A percentile compares a stretch with the other conserved stretches of the same genome.
These are phyloP conservation scores for Xeromyces bisporus DNA, from an alignment of 495 filamentous ascomycete species.

Conservation along the genomic window DNA sequence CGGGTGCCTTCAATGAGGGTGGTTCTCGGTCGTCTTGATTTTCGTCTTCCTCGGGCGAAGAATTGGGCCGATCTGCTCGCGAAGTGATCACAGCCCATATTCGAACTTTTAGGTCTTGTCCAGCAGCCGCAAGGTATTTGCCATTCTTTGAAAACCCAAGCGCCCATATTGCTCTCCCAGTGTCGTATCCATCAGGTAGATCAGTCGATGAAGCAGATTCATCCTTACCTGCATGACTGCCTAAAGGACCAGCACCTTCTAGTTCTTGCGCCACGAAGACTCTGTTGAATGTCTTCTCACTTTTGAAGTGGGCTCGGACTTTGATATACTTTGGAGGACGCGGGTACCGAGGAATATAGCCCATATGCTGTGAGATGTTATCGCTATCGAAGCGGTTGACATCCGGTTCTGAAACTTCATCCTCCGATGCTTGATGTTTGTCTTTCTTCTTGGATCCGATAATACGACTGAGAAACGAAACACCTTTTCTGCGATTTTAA, in stretches of 20 bases:
- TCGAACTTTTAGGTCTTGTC: slow-evolving; percentile 70
- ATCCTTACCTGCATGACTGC: slow-evolving; percentile 11
- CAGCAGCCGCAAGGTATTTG: slow-evolving; percentile 74
- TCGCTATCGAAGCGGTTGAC: slow-evolving; percentile 60
- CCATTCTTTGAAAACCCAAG: slow-evolving; percentile 88
- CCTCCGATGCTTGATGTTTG: slow-evolving; percentile 31
- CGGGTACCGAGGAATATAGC: slow-evolving; percentile 76
- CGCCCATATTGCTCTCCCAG: slow-evolving; percentile 62
- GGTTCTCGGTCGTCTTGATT: slow-evolving; percentile 25
- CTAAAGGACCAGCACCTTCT: slow-evolving; percentile 11
- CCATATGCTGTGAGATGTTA: slow-evolving; percentile 66
- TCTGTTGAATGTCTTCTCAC: slow-evolving; percentile 62
- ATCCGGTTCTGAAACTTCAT: slow-evolving; percentile 57
- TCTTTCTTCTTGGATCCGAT: slow-evolving; percentile 61
- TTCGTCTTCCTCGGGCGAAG: slow-evolving; percentile 54
- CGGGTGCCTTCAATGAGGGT: slow-evolving; percentile 62
- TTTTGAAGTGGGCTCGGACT: slow-evolving; percentile 66
- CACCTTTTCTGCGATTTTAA: slow-evolving; percentile 45
- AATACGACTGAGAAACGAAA: slow-evolving; percentile 83
- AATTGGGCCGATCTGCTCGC: slow-evolving; percentile 53
- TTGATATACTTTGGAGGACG: slow-evolving; percentile 86
- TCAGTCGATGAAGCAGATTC: slow-evolving; percentile 13
- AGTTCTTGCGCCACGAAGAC: slow-evolving; percentile 89
- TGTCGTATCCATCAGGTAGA: slow-evolving; percentile 18
- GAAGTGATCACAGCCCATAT: slow-evolving; percentile 84